Evolutionary conservation across 1,284 basidiomycete species (phyloP).

Genomic region (Rhodotorula sp.): DNA sequence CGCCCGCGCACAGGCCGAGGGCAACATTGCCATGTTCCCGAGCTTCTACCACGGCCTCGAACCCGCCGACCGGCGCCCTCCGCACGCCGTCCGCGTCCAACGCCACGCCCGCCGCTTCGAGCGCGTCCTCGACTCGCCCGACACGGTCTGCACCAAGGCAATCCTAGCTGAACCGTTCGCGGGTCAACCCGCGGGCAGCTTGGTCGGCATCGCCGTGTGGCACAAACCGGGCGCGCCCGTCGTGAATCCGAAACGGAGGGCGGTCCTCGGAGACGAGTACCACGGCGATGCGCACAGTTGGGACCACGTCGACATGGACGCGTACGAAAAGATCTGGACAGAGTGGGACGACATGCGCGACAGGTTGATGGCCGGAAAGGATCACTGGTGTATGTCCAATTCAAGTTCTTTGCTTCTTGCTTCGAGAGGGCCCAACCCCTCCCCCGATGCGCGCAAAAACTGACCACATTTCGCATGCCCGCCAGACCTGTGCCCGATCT

Average conservation of each 20-base stretch:
- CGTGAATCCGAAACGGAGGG: constrained; percentile 24
- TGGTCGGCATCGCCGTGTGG: constrained; percentile 31
- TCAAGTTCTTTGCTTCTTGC: too few relatives aligned
- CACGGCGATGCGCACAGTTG: constrained; percentile 19
- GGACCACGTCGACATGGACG: constrained; percentile 19
- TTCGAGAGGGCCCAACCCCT: neutral
- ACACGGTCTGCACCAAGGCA: constrained; percentile 22
- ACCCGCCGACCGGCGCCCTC: constrained; percentile 5
- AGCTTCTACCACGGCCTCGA: constrained; percentile 21
- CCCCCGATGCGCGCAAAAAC: neutral
- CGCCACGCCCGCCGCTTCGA: constrained; percentile 20
- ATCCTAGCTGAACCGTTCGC: constrained; percentile 7
- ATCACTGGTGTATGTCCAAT: constrained; percentile 19
- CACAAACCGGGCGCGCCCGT: constrained; percentile 6
- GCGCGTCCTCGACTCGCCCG: constrained; percentile 1
- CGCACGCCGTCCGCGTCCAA: constrained; percentile 23
- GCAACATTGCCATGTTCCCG: constrained; percentile 20
- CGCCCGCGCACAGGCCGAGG: constrained; percentile 16
- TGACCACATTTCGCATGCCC: neutral
- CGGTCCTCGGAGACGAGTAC: neutral
- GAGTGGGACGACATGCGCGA: constrained; percentile 27
- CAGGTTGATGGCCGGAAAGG: constrained; percentile 14
- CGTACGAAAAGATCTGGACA: constrained; percentile 24
- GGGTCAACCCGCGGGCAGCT: constrained; percentile 3
- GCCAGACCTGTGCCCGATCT: constrained; percentile 22